These are phyloP conservation scores for Rhodotorula sp. DNA, from an alignment of 1,284 basidiomycete species.

Conservation along the genomic window DNA sequence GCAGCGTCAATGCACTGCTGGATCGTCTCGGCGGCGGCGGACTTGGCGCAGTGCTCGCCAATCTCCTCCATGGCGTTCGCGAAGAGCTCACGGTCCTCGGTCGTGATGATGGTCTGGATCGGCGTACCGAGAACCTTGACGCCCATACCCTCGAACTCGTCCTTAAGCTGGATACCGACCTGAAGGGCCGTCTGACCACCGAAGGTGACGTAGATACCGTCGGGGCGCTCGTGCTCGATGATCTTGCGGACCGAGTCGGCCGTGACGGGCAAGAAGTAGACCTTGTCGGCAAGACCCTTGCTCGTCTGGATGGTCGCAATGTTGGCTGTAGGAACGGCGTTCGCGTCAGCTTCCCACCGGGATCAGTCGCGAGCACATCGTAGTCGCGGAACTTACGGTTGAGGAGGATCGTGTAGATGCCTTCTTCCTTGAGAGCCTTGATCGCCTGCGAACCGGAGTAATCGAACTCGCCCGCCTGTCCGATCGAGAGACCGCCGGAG, in stretches of 20 bases:
- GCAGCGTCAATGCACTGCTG: slow-evolving; percentile 88
- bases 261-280: slow-evolving; percentile 97
- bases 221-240: slow-evolving; percentile 96
- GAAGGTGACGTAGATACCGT: slow-evolving; percentile 98
- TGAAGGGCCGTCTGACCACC: slow-evolving; percentile 97
- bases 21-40: slow-evolving; percentile 71
- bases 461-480: slow-evolving; percentile 98
- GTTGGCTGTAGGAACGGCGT: slow-evolving; percentile 59
- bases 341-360: slow-evolving; percentile 64
- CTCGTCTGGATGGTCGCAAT: slow-evolving; percentile 99
- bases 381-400: slow-evolving; percentile 58
- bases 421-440: slow-evolving; percentile 98
- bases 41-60: slow-evolving; percentile 90
- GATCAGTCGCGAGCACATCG: slow-evolving; percentile 56
- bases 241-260: slow-evolving; percentile 97
- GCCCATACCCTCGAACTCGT: slow-evolving; percentile 84
- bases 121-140: slow-evolving; percentile 94
- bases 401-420: slow-evolving; percentile 96
- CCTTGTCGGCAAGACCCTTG: slow-evolving; percentile 95
- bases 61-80: slow-evolving; percentile 94
- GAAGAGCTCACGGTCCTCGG: slow-evolving; percentile 94
- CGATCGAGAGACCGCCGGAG: slow-evolving; percentile 96
- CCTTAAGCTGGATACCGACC: slow-evolving; percentile 96
- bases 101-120: slow-evolving; percentile 95
- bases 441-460: slow-evolving; percentile 99